Percentiles rank a stretch among this genome's conserved stretches.
Evolutionary conservation across 2,329 filamentous ascomycete species (phyloP).

Genomic region (Talaromyces piceae): DNA sequence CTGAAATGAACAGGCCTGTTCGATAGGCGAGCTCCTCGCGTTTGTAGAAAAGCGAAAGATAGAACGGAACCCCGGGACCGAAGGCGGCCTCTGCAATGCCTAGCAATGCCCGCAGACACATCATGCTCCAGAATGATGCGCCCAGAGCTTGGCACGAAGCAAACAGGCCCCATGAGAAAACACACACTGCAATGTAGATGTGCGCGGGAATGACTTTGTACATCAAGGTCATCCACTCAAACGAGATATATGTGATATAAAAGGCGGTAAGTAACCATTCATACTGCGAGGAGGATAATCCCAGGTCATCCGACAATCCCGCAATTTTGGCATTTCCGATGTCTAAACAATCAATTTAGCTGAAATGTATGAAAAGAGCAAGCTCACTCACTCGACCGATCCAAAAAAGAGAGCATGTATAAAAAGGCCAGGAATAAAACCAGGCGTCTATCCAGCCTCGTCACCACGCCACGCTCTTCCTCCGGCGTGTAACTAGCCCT

Average conservation of each 20-base stretch:
- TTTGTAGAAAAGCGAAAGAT: constrained; percentile 56
- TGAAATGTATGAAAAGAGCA: not conserved
- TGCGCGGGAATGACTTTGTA: constrained; percentile 55
- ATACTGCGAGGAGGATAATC: constrained; percentile 50
- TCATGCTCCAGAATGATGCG: constrained; percentile 55
- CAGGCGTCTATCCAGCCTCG: constrained; percentile 68
- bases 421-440: constrained; percentile 75
- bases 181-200: constrained; percentile 53
- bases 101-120: constrained; percentile 36
- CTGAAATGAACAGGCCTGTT: constrained; percentile 80
- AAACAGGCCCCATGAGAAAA: constrained; percentile 70
- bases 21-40: constrained; percentile 71
- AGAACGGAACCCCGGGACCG: constrained; percentile 56
- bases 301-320: constrained; percentile 48
- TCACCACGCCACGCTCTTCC: constrained; percentile 64
- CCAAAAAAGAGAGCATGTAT: constrained; percentile 78
- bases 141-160: constrained; percentile 66
- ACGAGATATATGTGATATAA: constrained; percentile 57
- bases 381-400: constrained; percentile 65
- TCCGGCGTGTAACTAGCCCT: constrained; percentile 40
- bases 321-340: constrained; percentile 58
- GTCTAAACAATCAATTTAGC: constrained; percentile 27
- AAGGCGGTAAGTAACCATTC: constrained; percentile 57
- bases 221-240: constrained; percentile 61
- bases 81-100: constrained; percentile 57